Evolutionary conservation across 192 early-diverging fungal species (phyloP), one percentile per base, ranked within the genome.

Genomic region (Backusella mclennaniae): DNA sequence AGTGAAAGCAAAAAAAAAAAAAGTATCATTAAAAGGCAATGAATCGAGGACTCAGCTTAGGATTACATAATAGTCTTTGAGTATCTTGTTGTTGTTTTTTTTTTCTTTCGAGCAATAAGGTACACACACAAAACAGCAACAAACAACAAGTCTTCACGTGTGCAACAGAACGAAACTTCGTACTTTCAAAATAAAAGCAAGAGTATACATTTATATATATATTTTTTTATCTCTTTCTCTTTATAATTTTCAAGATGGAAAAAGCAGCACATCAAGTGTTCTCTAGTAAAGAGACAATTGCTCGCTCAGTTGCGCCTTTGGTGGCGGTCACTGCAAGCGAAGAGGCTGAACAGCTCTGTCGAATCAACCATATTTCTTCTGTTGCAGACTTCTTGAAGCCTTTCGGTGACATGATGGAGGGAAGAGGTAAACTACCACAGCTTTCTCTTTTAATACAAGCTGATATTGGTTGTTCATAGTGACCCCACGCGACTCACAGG

Each of bases 361-460:
- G 83, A 67, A 81, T 80, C 14, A 94, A 91, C 73, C 81, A 88
- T 35, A 77, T 94, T 36, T 79, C 86, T 11, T 84, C 86, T 1
- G 79, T 94, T 46, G 85, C 84, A 3, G 86, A 93, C 66, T 77
- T 94, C 17, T 73, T 95, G 46, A 77, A 84, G 44, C 94, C 94
- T 31, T 95, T 95, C 85, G 93, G 92, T 9, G 83, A 86, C 19
- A 78, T 82, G 29, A 89, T 93, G 39, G 87, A 90, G 59, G 90
- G 90, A 19, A 86, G 84, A 85, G 83, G 92, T 90, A 77, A 68
- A 39, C 11, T 3, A 11, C 11, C 38, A 8, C 33, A 33, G 33
- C 11, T 2, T 39, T 39, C 38, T 39, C 38, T 39, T 39, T 39
- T 39, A 39, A 39, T 39, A 39, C 11, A 39, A 39, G 11, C 38